A percentile compares a stretch with the other conserved stretches of the same genome.
Evolutionary conservation across 106 monocot species (phyloP).

Genomic region (Dactylorhiza incarnata): DNA sequence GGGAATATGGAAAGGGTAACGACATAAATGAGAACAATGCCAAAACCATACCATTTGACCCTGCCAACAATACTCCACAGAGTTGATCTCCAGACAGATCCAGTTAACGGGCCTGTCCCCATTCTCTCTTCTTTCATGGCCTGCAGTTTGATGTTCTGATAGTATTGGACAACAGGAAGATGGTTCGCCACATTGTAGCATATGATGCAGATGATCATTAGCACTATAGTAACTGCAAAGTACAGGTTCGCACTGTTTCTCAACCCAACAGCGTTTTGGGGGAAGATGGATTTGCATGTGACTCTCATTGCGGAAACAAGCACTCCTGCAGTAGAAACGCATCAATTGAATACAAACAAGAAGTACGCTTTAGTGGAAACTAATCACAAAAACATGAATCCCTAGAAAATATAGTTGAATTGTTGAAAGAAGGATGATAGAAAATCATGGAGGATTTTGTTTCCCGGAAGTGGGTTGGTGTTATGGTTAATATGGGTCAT

Average conservation of each 20-base stretch:
- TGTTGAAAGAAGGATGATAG: neutral
- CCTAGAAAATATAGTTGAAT: neutral
- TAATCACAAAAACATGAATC: neutral
- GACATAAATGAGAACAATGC: conserved; percentile 32
- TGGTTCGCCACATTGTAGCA: conserved; percentile 40
- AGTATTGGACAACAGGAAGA: conserved; percentile 39
- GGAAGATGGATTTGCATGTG: conserved; percentile 35
- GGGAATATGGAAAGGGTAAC: conserved; percentile 56
- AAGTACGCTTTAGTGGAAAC: neutral
- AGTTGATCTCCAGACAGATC: conserved; percentile 32
- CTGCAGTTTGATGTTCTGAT: conserved; percentile 32
- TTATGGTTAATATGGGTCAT: neutral
- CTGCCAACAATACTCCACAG: conserved; percentile 30
- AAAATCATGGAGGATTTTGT: neutral
- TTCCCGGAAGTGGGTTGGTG: too few species aligned
- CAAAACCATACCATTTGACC: conserved; percentile 42
- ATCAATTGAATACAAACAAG: neutral
- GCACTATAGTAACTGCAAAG: conserved; percentile 28
- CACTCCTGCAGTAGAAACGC: conserved; percentile 22
- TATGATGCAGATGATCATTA: conserved; percentile 42
- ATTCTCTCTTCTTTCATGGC: conserved; percentile 27
- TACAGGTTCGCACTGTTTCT: conserved; percentile 52
- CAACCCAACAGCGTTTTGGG: conserved; percentile 34
- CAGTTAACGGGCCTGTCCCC: conserved; percentile 9
- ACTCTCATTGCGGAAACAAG: conserved; percentile 44